These are phyloP conservation scores for Aspergillus amoenus DNA, from an alignment of 2,329 filamentous ascomycete species.

Conservation along the genomic window DNA sequence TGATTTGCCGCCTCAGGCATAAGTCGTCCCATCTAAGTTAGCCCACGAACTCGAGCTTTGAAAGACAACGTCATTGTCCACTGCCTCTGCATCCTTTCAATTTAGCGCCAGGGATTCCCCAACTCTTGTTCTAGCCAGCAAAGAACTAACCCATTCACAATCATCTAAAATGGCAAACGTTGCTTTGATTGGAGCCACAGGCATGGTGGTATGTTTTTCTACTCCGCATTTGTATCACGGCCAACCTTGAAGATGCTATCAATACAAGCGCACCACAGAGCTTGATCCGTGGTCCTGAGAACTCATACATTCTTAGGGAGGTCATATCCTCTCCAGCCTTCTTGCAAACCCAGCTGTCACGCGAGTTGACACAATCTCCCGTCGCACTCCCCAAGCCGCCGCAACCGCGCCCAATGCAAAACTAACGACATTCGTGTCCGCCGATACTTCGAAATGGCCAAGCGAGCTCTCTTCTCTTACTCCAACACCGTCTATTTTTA, in stretches of 20 bases:
- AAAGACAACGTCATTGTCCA: constrained; percentile 1
- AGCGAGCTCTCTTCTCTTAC: constrained; percentile 55
- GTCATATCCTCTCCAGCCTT: constrained; percentile 66
- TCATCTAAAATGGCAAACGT: constrained; percentile 42
- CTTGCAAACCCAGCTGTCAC: constrained; percentile 39
- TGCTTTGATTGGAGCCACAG: constrained; percentile 48
- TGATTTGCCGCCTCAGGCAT: constrained; percentile 10
- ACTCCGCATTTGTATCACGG: neutral
- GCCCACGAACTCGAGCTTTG: neutral
- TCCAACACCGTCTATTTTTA: constrained; percentile 63
- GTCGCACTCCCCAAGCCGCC: constrained; percentile 39
- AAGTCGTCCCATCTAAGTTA: neutral
- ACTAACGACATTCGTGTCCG: constrained; percentile 64
- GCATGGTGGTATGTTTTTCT: constrained; percentile 48
- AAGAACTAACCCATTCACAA: neutral
- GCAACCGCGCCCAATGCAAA: constrained; percentile 57
- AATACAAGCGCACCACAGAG: neutral
- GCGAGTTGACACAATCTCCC: constrained; percentile 47
- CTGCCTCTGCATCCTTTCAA: neutral
- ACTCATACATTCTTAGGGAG: constrained; percentile 56
- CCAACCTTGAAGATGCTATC: neutral
- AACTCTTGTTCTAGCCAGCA: neutral
- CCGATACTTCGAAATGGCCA: constrained; percentile 70
- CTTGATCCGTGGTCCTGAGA: neutral
- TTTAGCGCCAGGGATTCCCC: neutral